A percentile compares a stretch with the other conserved stretches of the same genome.
These are phyloP conservation scores for Cardamine resedifolia DNA, from an alignment of 345 rosid species.

Conservation along the genomic window DNA sequence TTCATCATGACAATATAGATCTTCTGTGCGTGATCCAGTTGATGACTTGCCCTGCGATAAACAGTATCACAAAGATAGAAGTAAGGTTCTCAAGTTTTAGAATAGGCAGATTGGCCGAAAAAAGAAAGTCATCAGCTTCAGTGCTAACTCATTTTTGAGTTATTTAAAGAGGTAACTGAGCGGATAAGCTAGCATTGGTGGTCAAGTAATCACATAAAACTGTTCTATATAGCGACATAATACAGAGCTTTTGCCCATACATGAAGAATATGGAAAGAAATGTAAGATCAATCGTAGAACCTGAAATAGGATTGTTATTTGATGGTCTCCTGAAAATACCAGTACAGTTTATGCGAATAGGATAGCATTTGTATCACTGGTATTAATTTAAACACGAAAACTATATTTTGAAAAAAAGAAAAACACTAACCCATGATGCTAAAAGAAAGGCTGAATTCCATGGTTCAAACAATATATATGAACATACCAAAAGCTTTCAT, in stretches of 20 bases:
- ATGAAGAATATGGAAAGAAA: neutral
- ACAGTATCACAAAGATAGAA: conserved; percentile 48
- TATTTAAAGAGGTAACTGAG: neutral
- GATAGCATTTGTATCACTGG: neutral
- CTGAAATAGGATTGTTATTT: conserved; percentile 1
- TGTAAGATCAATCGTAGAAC: neutral
- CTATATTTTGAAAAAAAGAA: neutral
- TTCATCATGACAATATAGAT: conserved; percentile 55
- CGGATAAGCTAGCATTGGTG: neutral
- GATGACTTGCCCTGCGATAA: conserved; percentile 80
- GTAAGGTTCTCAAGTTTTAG: conserved; percentile 6
- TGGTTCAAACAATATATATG: neutral
- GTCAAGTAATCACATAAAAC: neutral
- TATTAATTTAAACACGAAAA: neutral
- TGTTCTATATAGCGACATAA: neutral
- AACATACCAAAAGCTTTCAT: neutral
- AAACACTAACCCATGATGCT: neutral
- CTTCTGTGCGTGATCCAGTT: conserved; percentile 54
- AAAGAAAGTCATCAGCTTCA: neutral
- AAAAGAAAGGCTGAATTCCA: neutral
- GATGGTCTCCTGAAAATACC: neutral
- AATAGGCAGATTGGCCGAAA: neutral
- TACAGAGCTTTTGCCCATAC: neutral
- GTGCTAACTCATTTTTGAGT: conserved; percentile 4
- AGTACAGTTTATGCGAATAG: neutral